Evolutionary conservation across 2,329 filamentous ascomycete species (phyloP), one percentile per base, ranked within the genome.

Genomic region (Neonectria sp.): DNA sequence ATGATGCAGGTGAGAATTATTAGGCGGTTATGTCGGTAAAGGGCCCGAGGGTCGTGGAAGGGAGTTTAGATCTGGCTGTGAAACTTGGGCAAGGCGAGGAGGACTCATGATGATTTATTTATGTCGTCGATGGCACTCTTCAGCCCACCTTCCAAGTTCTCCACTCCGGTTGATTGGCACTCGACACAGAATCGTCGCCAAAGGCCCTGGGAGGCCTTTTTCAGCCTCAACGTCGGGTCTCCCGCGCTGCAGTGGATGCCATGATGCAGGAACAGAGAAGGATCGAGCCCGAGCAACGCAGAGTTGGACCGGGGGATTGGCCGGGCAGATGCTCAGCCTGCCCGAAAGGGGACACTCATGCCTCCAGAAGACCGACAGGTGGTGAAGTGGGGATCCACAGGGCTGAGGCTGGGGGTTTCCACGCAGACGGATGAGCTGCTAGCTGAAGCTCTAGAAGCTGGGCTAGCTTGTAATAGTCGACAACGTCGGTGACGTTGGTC

Each of bases 311-410:
- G 12, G 13, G 46, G 46, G 25, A 51, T 51, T 25, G 48, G 15
- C 27, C 48, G 48, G 48, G 15, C 7, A 24, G 31, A 24, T 29
- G 43, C 25, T 6, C 52, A 56, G 46, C 45, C 21, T 51, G 60
- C 17, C n/a, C n/a, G 7, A 31, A 52, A 24, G 52, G 25, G 37
- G 43, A 55, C 48, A 31, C 15, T 8, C 48, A 51, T 51, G 25
- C 21, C 46, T 17, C 24, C 31, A 24, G 57, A 27, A 24, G 33
- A 8, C 49, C 24, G 51, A 24, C 29, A 37, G 27, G 6, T 25
- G 25, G 7, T 40, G 59, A 45, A 40, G 51, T 43, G 31, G 35
- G 55, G 57, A 57, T 62, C 58, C 63, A 35, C 63, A 62, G 58
- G 63, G 63, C 58, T 62, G 63, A 66, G 51, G 56, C 8, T 55